Evolutionary conservation across 148 eudicot species (phyloP).

Genomic region (Cornus florida): DNA sequence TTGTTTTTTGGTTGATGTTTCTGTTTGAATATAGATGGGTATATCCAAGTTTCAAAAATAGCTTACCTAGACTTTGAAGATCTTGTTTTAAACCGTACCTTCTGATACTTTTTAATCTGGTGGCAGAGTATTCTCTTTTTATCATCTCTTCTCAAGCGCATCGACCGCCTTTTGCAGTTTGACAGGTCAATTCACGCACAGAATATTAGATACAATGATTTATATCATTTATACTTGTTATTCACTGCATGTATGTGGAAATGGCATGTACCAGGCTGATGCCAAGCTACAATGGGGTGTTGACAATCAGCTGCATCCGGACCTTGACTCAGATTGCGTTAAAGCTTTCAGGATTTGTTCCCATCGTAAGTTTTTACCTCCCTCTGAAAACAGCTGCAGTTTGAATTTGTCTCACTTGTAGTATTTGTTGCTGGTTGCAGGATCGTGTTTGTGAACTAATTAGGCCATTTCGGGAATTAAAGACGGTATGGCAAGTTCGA

Average conservation of each 20-base stretch:
- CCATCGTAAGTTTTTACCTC: slow-evolving; percentile 56
- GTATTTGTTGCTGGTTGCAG: slow-evolving; percentile 38
- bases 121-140: slow-evolving; percentile 68
- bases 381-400: background rate
- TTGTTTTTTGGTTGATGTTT: no score
- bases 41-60: background rate
- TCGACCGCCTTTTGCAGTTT: slow-evolving; percentile 91
- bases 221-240: background rate
- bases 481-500: slow-evolving; percentile 74
- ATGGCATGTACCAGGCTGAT: slow-evolving; percentile 60
- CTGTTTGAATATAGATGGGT: background rate
- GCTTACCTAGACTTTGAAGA: background rate
- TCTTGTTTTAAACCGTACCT: slow-evolving; percentile 7
- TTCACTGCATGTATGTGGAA: slow-evolving; percentile 21
- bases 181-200: slow-evolving; percentile 65
- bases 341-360: slow-evolving; percentile 72
- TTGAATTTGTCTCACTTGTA: background rate
- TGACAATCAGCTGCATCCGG: slow-evolving; percentile 83
- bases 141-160: slow-evolving; percentile 77
- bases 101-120: slow-evolving; percentile 12
- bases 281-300: slow-evolving; percentile 93
- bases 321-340: slow-evolving; percentile 82
- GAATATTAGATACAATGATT: background rate
- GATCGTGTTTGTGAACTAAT: slow-evolving; percentile 60
- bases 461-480: slow-evolving; percentile 60